phyloP scores from a whole-genome alignment of 768 basidiomycete genomes.

The Mycena rosella region DNA sequence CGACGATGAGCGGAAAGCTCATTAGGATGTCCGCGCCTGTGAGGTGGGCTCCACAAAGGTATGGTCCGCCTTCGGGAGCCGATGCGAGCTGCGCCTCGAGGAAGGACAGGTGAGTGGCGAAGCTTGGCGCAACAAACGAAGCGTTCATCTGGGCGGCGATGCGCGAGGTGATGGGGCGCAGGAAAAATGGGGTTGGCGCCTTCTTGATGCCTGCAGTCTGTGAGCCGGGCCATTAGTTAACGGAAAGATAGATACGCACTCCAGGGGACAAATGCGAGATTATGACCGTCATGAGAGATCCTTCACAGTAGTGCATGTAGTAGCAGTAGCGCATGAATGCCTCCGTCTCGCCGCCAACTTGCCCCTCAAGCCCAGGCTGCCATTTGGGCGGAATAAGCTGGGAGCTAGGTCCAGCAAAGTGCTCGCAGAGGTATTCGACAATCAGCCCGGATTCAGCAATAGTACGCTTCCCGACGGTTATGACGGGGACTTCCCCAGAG shows the following conservation, averaged over 20 bases:
- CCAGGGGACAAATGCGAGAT: background rate
- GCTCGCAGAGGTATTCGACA: too few species aligned
- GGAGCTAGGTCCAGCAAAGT: background rate
- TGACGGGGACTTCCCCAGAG: constrained; percentile 53
- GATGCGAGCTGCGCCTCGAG: too few species aligned
- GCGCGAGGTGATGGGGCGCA: constrained; percentile 5
- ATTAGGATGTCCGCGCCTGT: too few species aligned
- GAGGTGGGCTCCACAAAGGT: too few species aligned
- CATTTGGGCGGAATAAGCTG: background rate
- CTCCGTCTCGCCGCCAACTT: too few species aligned
- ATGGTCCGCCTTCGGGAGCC: too few species aligned
- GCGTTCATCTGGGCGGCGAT: constrained; percentile 6
- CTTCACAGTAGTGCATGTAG: constrained; percentile 5
- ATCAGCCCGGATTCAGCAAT: constrained; percentile 55
- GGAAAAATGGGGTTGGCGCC: constrained; percentile 6
- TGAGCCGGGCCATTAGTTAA: background rate
- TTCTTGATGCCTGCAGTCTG: background rate
- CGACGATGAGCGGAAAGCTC: constrained; percentile 4
- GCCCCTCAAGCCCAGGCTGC: constrained; percentile 5
- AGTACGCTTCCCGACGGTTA: constrained; percentile 52
- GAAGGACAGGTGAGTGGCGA: too few species aligned
- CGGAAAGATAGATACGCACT: background rate
- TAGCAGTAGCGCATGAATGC: too few species aligned
- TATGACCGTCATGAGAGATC: constrained; percentile 1
- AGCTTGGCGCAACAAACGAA: too few species aligned